Evolutionary conservation across 164 flowering plant genomes (phyloP).

Genomic region (Kingdonia uniflora): DNA sequence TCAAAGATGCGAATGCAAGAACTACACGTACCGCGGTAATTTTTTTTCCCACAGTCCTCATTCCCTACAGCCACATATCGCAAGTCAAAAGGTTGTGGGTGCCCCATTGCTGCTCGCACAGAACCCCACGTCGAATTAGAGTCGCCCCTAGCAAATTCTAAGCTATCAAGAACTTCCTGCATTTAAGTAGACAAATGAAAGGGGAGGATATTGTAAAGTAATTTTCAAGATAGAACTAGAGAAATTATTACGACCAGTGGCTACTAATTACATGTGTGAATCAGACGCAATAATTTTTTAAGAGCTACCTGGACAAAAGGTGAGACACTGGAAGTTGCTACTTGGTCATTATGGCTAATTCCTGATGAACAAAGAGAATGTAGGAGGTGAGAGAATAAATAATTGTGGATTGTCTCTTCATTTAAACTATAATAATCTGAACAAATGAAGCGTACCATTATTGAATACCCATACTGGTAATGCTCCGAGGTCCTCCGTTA

Average conservation of each 20-base stretch:
- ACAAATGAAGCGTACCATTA: constrained; percentile 47
- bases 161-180: constrained; percentile 80
- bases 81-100: constrained; percentile 79
- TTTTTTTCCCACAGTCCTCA: constrained; percentile 68
- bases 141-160: constrained; percentile 87
- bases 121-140: constrained; percentile 76
- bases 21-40: constrained; percentile 50
- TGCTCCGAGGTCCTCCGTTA: constrained; percentile 80
- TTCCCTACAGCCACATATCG: constrained; percentile 83
- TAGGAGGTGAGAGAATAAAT: too few species aligned
- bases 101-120: constrained; percentile 89
- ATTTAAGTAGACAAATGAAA: constrained; percentile 7
- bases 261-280: not conserved
- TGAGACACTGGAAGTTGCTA: constrained; percentile 40
- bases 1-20: not conserved
- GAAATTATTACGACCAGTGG: too few species aligned
- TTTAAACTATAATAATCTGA: not conserved
- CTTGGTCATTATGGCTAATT: constrained; percentile 73
- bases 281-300: not conserved
- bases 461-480: constrained; percentile 88
- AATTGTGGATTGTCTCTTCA: too few species aligned
- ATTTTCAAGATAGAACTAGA: too few species aligned
- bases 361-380: constrained; percentile 32
- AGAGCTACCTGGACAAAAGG: constrained; percentile 75
- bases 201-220: too few species aligned